Evolutionary conservation across 1,284 basidiomycete species (phyloP).

Genomic region (Coniferiporia sulphurascens): DNA sequence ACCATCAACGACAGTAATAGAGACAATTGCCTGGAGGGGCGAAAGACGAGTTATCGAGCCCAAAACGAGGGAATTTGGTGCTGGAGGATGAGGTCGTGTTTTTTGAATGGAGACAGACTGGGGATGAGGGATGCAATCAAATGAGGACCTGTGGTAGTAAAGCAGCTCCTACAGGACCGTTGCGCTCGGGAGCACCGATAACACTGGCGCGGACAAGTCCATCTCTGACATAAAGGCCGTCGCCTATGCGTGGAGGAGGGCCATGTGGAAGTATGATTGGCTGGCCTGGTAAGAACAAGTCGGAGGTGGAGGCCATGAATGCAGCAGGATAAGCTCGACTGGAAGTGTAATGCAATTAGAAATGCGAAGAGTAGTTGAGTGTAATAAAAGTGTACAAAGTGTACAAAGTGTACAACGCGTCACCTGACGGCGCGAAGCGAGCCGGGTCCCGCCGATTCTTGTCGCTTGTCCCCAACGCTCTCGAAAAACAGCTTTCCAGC

Average conservation of each 20-base stretch:
- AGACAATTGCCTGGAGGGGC: conserved; percentile 81
- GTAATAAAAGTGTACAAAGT: background rate
- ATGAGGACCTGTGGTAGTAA: conserved; percentile 24
- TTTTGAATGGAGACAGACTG: conserved; percentile 58
- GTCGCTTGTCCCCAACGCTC: conserved; percentile 7
- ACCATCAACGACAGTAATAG: conserved; percentile 88
- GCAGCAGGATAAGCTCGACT: too few species aligned
- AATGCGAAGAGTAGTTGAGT: background rate
- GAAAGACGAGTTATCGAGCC: conserved; percentile 84
- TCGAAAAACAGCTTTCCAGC: background rate
- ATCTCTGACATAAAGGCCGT: conserved; percentile 66
- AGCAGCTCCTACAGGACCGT: conserved; percentile 61
- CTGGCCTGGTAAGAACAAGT: conserved; percentile 75
- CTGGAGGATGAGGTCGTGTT: conserved; percentile 61
- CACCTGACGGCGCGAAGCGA: background rate
- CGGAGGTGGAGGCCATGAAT: conserved; percentile 31
- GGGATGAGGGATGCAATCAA: conserved; percentile 24
- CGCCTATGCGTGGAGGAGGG: conserved; percentile 56
- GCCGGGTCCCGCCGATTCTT: background rate
- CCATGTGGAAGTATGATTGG: conserved; percentile 59
- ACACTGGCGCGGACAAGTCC: conserved; percentile 69
- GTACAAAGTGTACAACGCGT: too few species aligned
- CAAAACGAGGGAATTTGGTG: conserved; percentile 68
- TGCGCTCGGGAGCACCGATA: conserved; percentile 57
- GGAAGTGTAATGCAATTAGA: background rate